Conservation (phyloP, 2,329 filamentous ascomycete genomes). For the Metarhizium brunneum region DNA sequence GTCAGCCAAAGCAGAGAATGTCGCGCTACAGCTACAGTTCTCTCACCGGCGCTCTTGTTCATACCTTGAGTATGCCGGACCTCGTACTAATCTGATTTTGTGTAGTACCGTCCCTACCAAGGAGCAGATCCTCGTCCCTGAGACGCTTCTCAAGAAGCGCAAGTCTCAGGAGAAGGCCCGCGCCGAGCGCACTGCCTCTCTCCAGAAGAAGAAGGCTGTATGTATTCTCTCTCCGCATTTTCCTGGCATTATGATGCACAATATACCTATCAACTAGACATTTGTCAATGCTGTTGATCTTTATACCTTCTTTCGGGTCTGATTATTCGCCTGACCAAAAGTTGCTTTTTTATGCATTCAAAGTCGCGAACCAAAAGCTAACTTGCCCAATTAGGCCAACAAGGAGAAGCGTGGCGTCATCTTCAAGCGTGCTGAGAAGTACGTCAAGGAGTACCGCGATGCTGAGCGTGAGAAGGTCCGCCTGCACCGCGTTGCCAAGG, state of each 20-base stretch:
- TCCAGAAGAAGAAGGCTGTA: conserved; percentile 87
- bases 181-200: conserved; percentile 72
- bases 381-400: conserved; percentile 57
- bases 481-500: conserved; percentile 79
- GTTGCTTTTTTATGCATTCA: conserved; percentile 5
- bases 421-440: conserved; percentile 99
- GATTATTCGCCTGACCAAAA: conserved; percentile 40
- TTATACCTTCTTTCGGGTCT: conserved; percentile 99
- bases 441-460: conserved; percentile 99
- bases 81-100: conserved; percentile 66
- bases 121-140: conserved; percentile 93
- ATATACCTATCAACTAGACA: conserved; percentile 88
- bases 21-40: conserved; percentile 87
- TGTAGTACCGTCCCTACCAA: conserved; percentile 81
- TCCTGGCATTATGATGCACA: conserved; percentile 69
- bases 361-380: neutral
- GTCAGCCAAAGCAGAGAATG: conserved; percentile 86
- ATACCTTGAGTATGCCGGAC: conserved; percentile 55
- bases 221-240: conserved; percentile 35
- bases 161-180: conserved; percentile 99
- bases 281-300: conserved; percentile 88
- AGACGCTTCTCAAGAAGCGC: conserved; percentile 99
- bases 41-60: conserved; percentile 69
- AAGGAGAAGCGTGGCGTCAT: conserved; percentile 98
- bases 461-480: conserved; percentile 97